phyloP scores from a whole-genome alignment of 139 green algal species.

The Picochlorum sp. region DNA sequence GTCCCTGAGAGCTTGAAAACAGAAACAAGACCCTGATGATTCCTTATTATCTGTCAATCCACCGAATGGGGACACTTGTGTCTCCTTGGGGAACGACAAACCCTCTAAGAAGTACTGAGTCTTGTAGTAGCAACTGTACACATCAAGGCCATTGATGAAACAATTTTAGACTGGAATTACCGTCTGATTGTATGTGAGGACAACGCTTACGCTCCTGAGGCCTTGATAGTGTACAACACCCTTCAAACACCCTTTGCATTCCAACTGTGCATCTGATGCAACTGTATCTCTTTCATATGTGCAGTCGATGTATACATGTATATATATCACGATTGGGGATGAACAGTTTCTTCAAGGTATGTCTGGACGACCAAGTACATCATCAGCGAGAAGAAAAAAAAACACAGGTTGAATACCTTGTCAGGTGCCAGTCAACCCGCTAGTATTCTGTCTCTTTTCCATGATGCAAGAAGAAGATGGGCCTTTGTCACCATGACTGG shows the following conservation, averaged over 20 bases:
- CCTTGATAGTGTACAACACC: neutral
- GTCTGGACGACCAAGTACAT: no score
- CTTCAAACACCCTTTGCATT: no score
- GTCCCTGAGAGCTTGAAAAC: neutral
- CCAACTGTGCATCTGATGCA: no score
- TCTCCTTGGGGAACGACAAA: constrained; percentile 20
- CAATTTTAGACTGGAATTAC: constrained; percentile 32
- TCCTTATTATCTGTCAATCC: constrained; percentile 35
- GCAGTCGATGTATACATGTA: no score
- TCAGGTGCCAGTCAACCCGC: no score
- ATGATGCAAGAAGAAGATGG: no score
- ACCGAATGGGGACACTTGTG: constrained; percentile 10
- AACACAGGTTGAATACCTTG: no score
- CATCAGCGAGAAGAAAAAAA: no score
- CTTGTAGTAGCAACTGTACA: constrained; percentile 4
- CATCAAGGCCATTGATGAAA: constrained; percentile 10
- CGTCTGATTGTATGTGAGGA: constrained; percentile 31
- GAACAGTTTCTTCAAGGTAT: no score
- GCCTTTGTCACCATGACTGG: neutral
- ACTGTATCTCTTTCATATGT: no score
- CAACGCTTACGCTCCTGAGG: constrained; percentile 3
- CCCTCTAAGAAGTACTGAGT: constrained; percentile 44
- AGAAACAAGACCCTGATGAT: constrained; percentile 22
- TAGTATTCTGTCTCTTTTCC: no score
- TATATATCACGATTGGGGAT: no score